Percentiles rank a stretch among this genome's conserved stretches.
phyloP scores from a whole-genome alignment of 441 rosid genomes.

The Euphorbia corollata region DNA sequence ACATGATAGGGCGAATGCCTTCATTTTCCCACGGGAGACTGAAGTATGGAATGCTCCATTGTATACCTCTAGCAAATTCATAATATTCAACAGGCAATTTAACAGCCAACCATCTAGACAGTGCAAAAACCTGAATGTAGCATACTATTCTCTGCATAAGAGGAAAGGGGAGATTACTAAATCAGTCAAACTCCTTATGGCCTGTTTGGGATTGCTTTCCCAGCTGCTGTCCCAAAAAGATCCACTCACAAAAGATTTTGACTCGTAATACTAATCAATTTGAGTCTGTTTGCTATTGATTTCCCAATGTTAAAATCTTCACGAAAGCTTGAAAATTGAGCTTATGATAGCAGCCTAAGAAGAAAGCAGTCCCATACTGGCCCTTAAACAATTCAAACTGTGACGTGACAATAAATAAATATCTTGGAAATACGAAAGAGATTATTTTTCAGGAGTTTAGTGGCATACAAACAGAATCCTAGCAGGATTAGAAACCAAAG shows the following conservation, averaged over 20 bases:
- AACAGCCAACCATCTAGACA: constrained; percentile 74
- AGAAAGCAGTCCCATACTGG: too few species aligned
- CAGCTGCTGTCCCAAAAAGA: too few species aligned
- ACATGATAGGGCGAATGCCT: constrained; percentile 45
- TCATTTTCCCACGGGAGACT: constrained; percentile 87
- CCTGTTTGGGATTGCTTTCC: too few species aligned
- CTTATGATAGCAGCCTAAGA: too few species aligned
- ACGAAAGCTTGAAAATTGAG: too few species aligned
- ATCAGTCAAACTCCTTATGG: background rate
- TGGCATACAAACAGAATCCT: constrained; percentile 71
- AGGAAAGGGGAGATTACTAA: constrained; percentile 11
- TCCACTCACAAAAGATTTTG: too few species aligned
- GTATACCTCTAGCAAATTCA: constrained; percentile 63
- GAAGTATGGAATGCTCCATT: constrained; percentile 87
- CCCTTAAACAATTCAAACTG: too few species aligned
- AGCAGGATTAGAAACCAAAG: constrained; percentile 55
- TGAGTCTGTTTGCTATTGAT: too few species aligned
- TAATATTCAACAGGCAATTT: constrained; percentile 63
- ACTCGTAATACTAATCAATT: too few species aligned
- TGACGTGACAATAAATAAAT: too few species aligned
- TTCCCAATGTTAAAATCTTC: too few species aligned
- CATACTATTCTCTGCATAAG: constrained; percentile 64
- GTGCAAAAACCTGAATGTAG: constrained; percentile 84
- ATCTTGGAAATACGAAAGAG: too few species aligned
- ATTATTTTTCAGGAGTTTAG: constrained; percentile 14